Evolutionary conservation across 805 yeast genomes (phyloP).

Genomic region (Kluyveromyces siamensis): DNA sequence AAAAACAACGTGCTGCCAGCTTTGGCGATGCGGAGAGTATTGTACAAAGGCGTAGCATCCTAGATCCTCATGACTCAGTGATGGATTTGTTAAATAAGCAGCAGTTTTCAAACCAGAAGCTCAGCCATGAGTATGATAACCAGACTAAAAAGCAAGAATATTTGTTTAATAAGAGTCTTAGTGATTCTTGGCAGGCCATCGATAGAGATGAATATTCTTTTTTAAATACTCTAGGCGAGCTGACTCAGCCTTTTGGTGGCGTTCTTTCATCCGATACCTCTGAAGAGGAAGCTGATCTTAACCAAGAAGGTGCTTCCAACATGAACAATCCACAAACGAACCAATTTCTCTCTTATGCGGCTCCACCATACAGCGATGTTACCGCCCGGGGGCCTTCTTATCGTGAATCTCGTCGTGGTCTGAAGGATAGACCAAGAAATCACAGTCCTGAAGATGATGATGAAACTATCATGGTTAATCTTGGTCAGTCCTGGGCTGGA

Average conservation of each 20-base stretch:
- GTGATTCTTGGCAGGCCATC: slow-evolving; percentile 27
- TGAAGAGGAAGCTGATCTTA: slow-evolving; percentile 21
- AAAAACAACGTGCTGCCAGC: neutral
- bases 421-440: neutral
- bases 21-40: neutral
- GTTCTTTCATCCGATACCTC: slow-evolving; percentile 25
- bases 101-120: neutral
- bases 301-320: slow-evolving; percentile 8
- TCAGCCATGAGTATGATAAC: neutral
- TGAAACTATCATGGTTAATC: slow-evolving; percentile 17
- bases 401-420: neutral
- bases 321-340: slow-evolving; percentile 1
- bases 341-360: neutral
- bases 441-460: slow-evolving; percentile 11
- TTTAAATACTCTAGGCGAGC: slow-evolving; percentile 10
- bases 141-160: neutral
- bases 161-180: slow-evolving; percentile 9
- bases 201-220: slow-evolving; percentile 13
- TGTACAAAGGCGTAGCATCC: slow-evolving; percentile 10
- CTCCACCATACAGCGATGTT: neutral
- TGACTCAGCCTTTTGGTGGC: slow-evolving; percentile 8
- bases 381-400: neutral
- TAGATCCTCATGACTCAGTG: slow-evolving; percentile 27
- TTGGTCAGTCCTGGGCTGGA: slow-evolving; percentile 17
- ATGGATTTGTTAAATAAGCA: slow-evolving; percentile 15